Percentiles rank a stretch among this genome's conserved stretches.
These are phyloP conservation scores for Dendrobium huoshanense DNA, from an alignment of 106 monocot species.

Conservation along the genomic window DNA sequence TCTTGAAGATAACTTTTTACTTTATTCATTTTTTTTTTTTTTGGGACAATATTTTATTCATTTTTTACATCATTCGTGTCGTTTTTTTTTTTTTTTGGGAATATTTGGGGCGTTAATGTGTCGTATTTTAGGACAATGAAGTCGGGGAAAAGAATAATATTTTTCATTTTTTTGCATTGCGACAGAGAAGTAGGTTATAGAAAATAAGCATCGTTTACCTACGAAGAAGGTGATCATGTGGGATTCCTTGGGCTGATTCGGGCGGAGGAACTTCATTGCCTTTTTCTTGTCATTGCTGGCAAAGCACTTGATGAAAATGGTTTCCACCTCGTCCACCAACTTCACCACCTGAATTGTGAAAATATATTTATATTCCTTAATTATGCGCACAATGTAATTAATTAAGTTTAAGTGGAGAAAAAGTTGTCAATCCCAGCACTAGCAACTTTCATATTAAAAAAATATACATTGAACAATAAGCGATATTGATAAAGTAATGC, in stretches of 20 bases:
- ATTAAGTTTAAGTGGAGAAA: not conserved
- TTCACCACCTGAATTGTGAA: slow-evolving; percentile 53
- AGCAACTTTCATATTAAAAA: not conserved
- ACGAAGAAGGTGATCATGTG: slow-evolving; percentile 88
- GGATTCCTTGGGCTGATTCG: slow-evolving; percentile 79
- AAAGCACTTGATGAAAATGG: slow-evolving; percentile 76
- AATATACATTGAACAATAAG: no score
- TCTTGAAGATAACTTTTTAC: no score
- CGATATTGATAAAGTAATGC: no score
- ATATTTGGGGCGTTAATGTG: no score
- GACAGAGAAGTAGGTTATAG: not conserved
- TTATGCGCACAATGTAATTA: not conserved
- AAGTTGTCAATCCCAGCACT: not conserved
- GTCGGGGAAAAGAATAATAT: no score
- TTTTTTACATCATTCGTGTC: no score
- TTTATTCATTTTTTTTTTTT: no score
- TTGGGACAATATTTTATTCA: no score
- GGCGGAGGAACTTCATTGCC: slow-evolving; percentile 87
- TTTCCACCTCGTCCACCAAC: slow-evolving; percentile 80
- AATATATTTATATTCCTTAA: not conserved
- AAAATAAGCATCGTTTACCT: slow-evolving; percentile 26
- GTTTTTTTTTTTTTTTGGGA: no score
- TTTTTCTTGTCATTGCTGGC: slow-evolving; percentile 72
- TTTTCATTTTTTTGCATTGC: no score
- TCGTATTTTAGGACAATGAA: no score